Evolutionary conservation across 192 early-diverging fungal species (phyloP), one percentile per base, ranked within the genome.

Genomic region (Dimargaris xerosporica): DNA sequence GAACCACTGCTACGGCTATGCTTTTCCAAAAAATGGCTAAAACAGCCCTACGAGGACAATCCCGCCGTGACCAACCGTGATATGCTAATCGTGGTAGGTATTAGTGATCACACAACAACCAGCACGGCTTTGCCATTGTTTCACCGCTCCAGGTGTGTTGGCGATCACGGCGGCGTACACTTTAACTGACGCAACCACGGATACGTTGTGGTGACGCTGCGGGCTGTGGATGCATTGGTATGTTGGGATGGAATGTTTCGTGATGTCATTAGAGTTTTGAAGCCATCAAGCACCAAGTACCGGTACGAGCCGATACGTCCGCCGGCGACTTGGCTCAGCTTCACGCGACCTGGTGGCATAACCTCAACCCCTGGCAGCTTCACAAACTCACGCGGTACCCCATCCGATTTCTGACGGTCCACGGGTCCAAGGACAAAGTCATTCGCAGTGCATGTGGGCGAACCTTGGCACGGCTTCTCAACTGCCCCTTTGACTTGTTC

Each of bases 261-360:
- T 39, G 34, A 39, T 39, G 34, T 53, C 52, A n/a, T 13, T 12
- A 53, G 52, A 26, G 34, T 13, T 60, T 60, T 34, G 30, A 60
- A n/a, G 26, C 26, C 13, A 44, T 60, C 26, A 60, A 60, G 19
- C 30, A 41, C 58, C 28, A 60, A 19, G 17, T 41, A 19, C 41
- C 41, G 10, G n/a, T 25, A 12, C 31, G 42, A 16, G 69, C 67
- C 23, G 68, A 63, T 23, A 48, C 65, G 44, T 59, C 52, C 23
- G 62, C 69, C 1, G 75, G 69, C 50, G 75, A 77, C 39, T 31
- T 77, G 43, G 66, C 73, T 55, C 75, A 77, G 54, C 70, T 77
- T 54, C 68, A 71, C 50, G 75, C 75, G 12, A 69, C 67, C n/a
- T 54, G 73, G 55, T 72, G 72, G 19, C 75, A 77, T 56, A 63